Base-by-base conservation (phyloP, 805 yeast species). In the Kockiozyma suomiensis region DNA sequence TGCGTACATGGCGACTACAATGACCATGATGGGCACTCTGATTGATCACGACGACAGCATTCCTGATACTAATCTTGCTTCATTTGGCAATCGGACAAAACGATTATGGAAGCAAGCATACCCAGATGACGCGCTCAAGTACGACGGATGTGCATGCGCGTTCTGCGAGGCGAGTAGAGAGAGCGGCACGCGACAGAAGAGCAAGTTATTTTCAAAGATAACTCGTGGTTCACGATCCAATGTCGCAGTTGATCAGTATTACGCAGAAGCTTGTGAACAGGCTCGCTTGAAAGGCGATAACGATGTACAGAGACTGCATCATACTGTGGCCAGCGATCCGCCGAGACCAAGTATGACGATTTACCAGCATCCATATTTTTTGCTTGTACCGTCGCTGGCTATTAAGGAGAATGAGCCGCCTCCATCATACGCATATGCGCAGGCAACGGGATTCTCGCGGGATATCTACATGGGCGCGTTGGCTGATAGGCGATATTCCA, bases 121-220 rank as follows among this genome's bases (percentile, higher is more conserved):
- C 15, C 40, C 49, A 2, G 15, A 32, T 4, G 53, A 48, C 19
- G 26, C 32, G 26, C 43, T 54, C 1, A 48, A 48, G 12, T 54
- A 48, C 23, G 58, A 54, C 28, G 58, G 41, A 6, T 54, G 58
- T n/a, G 48, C 58, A 7, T 54, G 58, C 19, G 52, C 38, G 2
- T 54, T 48, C 43, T 54, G 58, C 51, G 58, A 54, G n/a, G 43
- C 54, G 10, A 38, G 37, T n/a, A 50, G 58, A 17, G 40, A 28
- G n/a, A 38, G 13, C 41, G 15, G 41, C 6, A 2, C 2, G 38
- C n/a, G 2, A 13, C 5, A 1, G 21, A 12, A 25, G 21, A 3
- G 21, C 33, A 25, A 26, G 6, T 15, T 45, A 6, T 2, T 30
- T 4, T 1, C 37, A 45, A 4, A 25, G 17, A 4, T 13, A 2